These are phyloP conservation scores for Tricharina praecox DNA, from an alignment of 495 filamentous ascomycete genomes.

Conservation along the genomic window DNA sequence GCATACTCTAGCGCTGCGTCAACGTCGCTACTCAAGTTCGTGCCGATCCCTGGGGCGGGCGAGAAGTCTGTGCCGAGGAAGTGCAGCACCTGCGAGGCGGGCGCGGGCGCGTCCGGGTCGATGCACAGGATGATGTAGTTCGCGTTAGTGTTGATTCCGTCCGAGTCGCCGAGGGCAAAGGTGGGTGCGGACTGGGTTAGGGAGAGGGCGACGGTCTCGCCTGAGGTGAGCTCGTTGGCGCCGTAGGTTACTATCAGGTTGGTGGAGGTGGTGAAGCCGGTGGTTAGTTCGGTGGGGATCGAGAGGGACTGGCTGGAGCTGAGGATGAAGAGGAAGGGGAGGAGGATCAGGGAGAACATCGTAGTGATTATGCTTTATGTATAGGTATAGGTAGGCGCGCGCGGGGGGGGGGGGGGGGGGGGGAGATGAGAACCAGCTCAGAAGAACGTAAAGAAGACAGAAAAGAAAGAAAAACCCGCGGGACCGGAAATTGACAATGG, in stretches of 20 bases:
- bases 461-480: too few relatives aligned
- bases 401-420: too few relatives aligned
- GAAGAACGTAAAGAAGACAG: too few relatives aligned
- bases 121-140: slow-evolving; percentile 20
- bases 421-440: too few relatives aligned
- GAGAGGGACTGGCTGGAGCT: background rate
- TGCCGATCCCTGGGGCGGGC: slow-evolving; percentile 3
- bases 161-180: slow-evolving; percentile 18
- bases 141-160: slow-evolving; percentile 11
- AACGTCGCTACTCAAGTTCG: background rate
- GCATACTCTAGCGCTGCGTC: background rate
- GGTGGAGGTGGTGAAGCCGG: background rate
- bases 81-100: slow-evolving; percentile 13
- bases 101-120: slow-evolving; percentile 12
- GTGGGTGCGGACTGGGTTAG: slow-evolving; percentile 4
- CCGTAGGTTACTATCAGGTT: background rate
- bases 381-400: too few relatives aligned
- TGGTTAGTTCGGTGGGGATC: slow-evolving; percentile 2
- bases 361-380: too few relatives aligned
- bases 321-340: too few relatives aligned
- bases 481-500: too few relatives aligned
- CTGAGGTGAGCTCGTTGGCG: background rate
- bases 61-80: slow-evolving; percentile 14
- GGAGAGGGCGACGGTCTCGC: background rate
- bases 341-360: background rate